Evolutionary conservation across 2,329 filamentous ascomycete species (phyloP), one percentile per base, ranked within the genome.

Genomic region (Xylariales sp.): DNA sequence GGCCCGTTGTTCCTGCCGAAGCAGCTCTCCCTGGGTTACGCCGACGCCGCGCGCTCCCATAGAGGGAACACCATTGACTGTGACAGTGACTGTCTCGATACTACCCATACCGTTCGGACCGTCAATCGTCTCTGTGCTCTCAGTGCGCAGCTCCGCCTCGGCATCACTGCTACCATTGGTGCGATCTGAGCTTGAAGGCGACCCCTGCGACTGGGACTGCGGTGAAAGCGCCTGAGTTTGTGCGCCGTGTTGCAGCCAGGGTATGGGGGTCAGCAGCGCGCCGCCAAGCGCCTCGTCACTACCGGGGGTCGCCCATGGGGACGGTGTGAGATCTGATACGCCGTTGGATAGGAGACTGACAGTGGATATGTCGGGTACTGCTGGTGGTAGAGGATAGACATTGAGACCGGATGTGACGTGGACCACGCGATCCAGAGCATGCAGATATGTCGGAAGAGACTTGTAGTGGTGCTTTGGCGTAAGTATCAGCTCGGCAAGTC

Each of bases 231-330:
- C 46, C 14, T 48, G 48, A 15, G 53, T 51, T 21, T 57, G 57
- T 22, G 46, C 46, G 39, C 55, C 56, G 29, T 49, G 49, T 15
- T 60, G 51, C 38, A 97, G 69, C 93, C 93, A 98, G 0, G 90
- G 87, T 43, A 98, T 97, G 1, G 91, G 93, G 1, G 91, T 97
- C 37, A 98, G 71, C 14, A 96, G 71, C 0, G 93, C 93, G 5
- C 93, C 93, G 16, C 91, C 91, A 1, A 97, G 70, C 10, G 84
- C 85, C 60, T 96, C 91, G 54, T 97, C 91, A 36, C 86, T 88
- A 2, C 88, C 90, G 5, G 91, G 68, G 1, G 65, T 60, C 10
- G 68, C 62, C 41, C 49, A 59, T 7, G 64, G 61, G 3, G 58
- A 57, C 2, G 59, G 51, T 3, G 63, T 51, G 48, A 64, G 63